Base-by-base conservation (phyloP, 768 basidiomycete genomes). In the Boletus fagicola region DNA sequence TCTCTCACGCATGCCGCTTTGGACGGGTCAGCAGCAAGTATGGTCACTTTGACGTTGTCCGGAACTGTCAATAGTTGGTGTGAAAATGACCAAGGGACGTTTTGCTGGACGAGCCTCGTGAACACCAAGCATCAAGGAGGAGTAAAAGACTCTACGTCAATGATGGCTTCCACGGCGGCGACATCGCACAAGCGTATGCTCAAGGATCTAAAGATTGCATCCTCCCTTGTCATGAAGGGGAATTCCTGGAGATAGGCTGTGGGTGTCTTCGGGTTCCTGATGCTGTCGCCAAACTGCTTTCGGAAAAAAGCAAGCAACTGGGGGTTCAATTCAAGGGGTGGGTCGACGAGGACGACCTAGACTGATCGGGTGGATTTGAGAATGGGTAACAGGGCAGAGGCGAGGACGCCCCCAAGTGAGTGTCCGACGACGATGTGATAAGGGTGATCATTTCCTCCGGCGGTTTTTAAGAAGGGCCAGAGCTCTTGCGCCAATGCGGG, bases 381-480 rank as follows among this genome's bases (percentile, higher is more conserved):
- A 8, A 63, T 24, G 20, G 54, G 54, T 0, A 72, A 26, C 8
- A 71, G 54, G 7, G 56, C 35, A 9, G 53, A 9, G 30, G 52
- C 56, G 12, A 65, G 49, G 4, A 68, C 0, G 3, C 49, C 68
- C 8, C 68, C 70, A 7, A 68, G 40, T 10, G 69, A 70, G 35
- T 62, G 50, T 8, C 61, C 66, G 8, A 68, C n/a, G 15, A 72
- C 40, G 43, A 67, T 18, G 10, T 59, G 7, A 12, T 56, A 67
- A 1, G 26, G 39, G 9, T 30, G 47, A n/a, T 57, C 50, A 16
- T 22, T 22, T 1, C 36, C 7, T 45, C 16, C 30, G 1, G 48
- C 1, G 5, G 28, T 22, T 33, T 18, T 7, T 8, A 68, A 51
- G 33, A 64, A 26, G 0, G 61, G 64, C 0, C 5, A 33, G n/a